Evolutionary conservation across 2,329 filamentous ascomycete species (phyloP).

Genomic region (Fusarium setosum): DNA sequence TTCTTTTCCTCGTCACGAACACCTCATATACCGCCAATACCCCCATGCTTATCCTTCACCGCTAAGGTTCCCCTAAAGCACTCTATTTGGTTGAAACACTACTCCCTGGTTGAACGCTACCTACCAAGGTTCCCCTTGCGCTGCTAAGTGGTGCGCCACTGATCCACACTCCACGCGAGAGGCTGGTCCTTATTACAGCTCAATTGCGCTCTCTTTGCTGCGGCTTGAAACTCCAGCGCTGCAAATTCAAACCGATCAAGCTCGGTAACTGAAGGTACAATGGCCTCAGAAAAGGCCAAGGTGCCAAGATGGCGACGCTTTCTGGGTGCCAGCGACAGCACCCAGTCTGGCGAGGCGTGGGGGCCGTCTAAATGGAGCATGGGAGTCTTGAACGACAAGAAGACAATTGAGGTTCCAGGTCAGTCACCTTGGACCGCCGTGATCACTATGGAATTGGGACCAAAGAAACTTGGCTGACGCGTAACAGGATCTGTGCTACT

Average conservation of each 20-base stretch:
- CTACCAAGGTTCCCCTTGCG: neutral
- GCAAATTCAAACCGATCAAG: no score
- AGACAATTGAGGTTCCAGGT: conserved; percentile 91
- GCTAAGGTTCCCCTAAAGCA: neutral
- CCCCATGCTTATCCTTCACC: neutral
- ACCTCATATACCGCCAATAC: neutral
- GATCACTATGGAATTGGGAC: neutral
- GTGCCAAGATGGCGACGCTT: conserved; percentile 33
- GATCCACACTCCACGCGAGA: neutral
- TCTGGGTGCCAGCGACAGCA: conserved; percentile 19
- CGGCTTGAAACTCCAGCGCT: no score
- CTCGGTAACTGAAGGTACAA: conserved; percentile 15
- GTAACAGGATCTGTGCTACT: conserved; percentile 67
- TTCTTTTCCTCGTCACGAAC: neutral
- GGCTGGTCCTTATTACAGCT: neutral
- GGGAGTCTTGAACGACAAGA: conserved; percentile 84
- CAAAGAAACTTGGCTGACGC: conserved; percentile 12
- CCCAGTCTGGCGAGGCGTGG: conserved; percentile 17
- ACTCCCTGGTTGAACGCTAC: neutral
- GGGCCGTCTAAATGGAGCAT: conserved; percentile 66
- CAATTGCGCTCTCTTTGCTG: neutral
- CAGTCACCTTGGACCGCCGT: conserved; percentile 39
- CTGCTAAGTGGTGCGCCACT: neutral
- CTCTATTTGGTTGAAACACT: neutral
- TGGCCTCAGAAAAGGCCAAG: conserved; percentile 27